These are phyloP conservation scores for Talaromyces sp. DNA, from an alignment of 2,329 filamentous ascomycete genomes.

Conservation along the genomic window DNA sequence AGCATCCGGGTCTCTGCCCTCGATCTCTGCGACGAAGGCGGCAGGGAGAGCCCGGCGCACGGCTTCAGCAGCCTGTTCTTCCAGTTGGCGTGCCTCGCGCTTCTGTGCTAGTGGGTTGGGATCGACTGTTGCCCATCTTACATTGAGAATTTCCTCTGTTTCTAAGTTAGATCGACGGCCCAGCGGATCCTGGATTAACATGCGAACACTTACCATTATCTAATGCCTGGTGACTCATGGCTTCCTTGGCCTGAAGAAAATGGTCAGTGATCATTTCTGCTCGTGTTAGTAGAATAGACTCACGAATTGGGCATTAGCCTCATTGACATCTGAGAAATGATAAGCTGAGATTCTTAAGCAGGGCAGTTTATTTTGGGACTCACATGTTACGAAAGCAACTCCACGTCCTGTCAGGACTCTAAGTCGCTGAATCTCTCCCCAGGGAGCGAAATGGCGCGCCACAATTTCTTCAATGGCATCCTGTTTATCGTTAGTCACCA, in stretches of 20 bases:
- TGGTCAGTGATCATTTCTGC: background rate
- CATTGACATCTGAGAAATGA: conserved; percentile 55
- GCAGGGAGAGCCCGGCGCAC: conserved; percentile 84
- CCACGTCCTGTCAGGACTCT: conserved; percentile 86
- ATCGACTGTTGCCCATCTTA: conserved; percentile 95
- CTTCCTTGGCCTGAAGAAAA: conserved; percentile 65
- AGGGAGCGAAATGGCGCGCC: conserved; percentile 92
- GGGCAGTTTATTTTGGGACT: background rate
- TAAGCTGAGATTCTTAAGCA: background rate
- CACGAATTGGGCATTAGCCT: conserved; percentile 82
- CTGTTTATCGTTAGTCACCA: background rate
- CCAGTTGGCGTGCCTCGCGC: conserved; percentile 81
- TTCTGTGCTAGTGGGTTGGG: conserved; percentile 95
- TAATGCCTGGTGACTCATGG: conserved; percentile 91
- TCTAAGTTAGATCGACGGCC: background rate
- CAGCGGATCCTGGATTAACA: background rate
- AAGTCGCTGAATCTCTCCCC: conserved; percentile 83
- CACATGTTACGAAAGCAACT: conserved; percentile 82
- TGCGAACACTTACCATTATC: conserved; percentile 63
- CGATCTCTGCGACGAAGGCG: conserved; percentile 89
- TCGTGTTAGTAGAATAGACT: background rate
- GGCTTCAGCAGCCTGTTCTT: conserved; percentile 95
- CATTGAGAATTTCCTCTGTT: conserved; percentile 79
- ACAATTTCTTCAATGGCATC: conserved; percentile 74
- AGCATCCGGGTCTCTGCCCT: conserved; percentile 84